Conservation (phyloP, 2,329 filamentous ascomycete genomes). For the Fusarium sp. region DNA sequence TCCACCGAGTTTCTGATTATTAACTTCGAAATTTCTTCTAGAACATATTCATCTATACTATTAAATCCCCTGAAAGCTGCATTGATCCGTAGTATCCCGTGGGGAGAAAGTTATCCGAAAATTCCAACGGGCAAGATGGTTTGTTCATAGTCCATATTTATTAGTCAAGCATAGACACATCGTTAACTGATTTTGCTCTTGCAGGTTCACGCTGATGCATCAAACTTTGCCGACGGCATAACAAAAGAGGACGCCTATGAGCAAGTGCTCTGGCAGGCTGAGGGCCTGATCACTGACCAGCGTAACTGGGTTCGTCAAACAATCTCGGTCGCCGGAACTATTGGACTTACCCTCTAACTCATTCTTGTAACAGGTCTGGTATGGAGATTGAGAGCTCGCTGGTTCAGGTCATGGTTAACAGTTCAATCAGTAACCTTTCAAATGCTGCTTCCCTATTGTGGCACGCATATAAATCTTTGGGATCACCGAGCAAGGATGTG, state of each 20-base stretch:
- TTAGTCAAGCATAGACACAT: not conserved
- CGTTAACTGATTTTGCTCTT: not conserved
- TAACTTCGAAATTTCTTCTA: conserved; percentile 19
- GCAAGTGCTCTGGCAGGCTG: conserved; percentile 75
- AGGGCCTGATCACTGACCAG: conserved; percentile 74
- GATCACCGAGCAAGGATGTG: conserved; percentile 68
- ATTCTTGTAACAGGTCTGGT: conserved; percentile 39
- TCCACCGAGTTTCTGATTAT: conserved; percentile 12
- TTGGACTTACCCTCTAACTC: conserved; percentile 22
- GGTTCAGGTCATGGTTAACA: conserved; percentile 1
- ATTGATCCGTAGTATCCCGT: not conserved
- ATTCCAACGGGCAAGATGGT: conserved; percentile 24
- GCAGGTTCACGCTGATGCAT: conserved; percentile 80
- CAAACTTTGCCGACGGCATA: conserved; percentile 72
- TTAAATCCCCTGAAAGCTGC: not conserved
- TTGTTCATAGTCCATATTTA: not conserved
- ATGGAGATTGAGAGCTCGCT: not conserved
- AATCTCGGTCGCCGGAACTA: not conserved
- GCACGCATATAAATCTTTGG: conserved; percentile 80
- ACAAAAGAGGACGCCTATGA: conserved; percentile 77
- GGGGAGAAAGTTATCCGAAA: not conserved
- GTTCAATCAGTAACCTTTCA: conserved; percentile 72
- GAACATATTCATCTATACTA: not conserved
- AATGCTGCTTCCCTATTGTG: conserved; percentile 80
- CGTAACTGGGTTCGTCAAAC: conserved; percentile 74